A percentile compares a stretch with the other conserved stretches of the same genome.
These are phyloP conservation scores for Lantana camara DNA, from an alignment of 257 asterid species.

Conservation along the genomic window DNA sequence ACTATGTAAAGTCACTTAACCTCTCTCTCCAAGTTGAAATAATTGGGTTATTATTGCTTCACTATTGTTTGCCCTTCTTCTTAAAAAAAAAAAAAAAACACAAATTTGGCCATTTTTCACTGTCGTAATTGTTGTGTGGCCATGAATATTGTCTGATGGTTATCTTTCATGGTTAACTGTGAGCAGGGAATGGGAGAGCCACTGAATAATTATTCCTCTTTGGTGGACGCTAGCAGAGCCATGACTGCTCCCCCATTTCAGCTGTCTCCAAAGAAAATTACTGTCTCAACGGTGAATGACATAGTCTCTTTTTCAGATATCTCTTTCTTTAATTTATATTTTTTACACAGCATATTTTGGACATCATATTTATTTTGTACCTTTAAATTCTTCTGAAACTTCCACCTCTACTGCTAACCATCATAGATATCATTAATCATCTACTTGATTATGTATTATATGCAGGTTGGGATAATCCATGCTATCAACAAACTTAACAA, in stretches of 20 bases:
- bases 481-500: slow-evolving; percentile 78
- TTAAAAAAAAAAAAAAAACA: too few species aligned
- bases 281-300: slow-evolving; percentile 77
- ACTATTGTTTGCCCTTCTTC: too few species aligned
- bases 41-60: too few species aligned
- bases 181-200: slow-evolving; percentile 99
- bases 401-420: background rate
- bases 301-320: slow-evolving; percentile 11
- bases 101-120: too few species aligned
- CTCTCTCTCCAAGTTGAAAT: too few species aligned
- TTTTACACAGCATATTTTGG: background rate
- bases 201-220: slow-evolving; percentile 71
- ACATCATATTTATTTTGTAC: background rate
- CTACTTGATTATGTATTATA: slow-evolving; percentile 19
- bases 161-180: too few species aligned
- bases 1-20: too few species aligned
- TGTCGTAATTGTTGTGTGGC: too few species aligned
- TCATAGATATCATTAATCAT: background rate
- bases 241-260: slow-evolving; percentile 88
- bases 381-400: background rate
- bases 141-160: too few species aligned
- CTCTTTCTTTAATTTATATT: background rate
- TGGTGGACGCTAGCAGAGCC: slow-evolving; percentile 80
- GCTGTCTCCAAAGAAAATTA: slow-evolving; percentile 82
- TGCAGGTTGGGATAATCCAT: slow-evolving; percentile 91